Base-by-base conservation (phyloP, 768 basidiomycete species). In the Tephrocybe sp. region DNA sequence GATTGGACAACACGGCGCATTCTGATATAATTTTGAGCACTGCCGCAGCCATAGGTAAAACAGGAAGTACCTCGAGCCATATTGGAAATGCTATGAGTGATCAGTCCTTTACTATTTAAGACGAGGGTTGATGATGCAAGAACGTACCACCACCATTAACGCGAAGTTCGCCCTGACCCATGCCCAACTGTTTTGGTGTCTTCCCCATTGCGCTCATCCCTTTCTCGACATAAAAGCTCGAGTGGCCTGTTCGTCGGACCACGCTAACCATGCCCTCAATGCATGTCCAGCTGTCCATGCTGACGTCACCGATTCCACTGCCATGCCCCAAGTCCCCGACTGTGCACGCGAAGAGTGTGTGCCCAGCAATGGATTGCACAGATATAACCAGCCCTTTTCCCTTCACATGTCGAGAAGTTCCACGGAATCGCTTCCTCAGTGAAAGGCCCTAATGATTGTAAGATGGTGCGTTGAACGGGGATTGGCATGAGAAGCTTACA, bases 131-230 rank as follows among this genome's bases (percentile, higher is more conserved):
- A 28, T 20, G 38, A 11, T 6, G 20, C 10, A 50, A 26, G 41
- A 50, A 74, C 84, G 67, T 57, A 92, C 90, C 90, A 70, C 90
- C 90, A 44, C 90, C 90, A 52, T 81, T 79, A 38, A 90, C 76
- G 25, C 79, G 72, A 56, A 78, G 73, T 48, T 90, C 85, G 14
- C 75, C 77, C 49, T 85, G 81, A 30, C 34, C 15, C 34, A 86
- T 74, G 3, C 85, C 88, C 71, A 87, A 74, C 58, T 90, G 85
- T 58, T 81, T 81, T 33, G 85, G 77, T 5, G 83, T 84, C 69
- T 87, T 90, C 15, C 86, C 86, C 84, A 88, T 86, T 3, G 90
- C 90, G 42, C 79, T 81, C 83, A 90, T 90, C 5, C 88, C 87
- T 63, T 90, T 91, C 63, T 92, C 90, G 8, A 93, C 87, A 65